Evolutionary conservation across 495 filamentous ascomycete genomes (phyloP), one percentile per base, ranked within the genome.

Genomic region (Hypoxylon rickii): DNA sequence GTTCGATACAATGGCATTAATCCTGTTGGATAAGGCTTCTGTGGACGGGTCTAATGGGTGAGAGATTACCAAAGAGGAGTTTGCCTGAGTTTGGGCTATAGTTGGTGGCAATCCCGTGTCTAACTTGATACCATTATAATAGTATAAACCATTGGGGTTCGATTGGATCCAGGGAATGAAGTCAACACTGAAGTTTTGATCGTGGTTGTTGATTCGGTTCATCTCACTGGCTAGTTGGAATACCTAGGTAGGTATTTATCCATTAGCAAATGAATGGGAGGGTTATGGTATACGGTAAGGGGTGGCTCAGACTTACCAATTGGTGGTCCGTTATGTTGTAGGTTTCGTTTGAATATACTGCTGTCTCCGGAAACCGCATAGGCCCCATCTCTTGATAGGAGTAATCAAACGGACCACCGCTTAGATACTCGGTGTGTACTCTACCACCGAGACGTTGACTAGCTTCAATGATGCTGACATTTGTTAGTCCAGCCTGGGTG

Each of bases 321-420:
- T 78, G 77, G 58, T 86, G 82, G 58, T 85, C 83, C 22, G 72
- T 70, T 44, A 83, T 80, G 42, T 78, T 70, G 22, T 84, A 67
- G 0, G 78, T 81, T 69, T 83, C 76, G 47, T 84, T 85, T 7
- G 65, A 76, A 20, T 73, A 73, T 0, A 69, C 55, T 61, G 81
- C 77, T 0, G 73, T 83, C 4, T 78, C 74, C 24, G 85, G 75
- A 48, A 75, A 89, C 3, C 86, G 75, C 86, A 89, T 88, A 0
- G 86, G 84, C 0, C 86, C 86, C 86, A 89, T 89, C 63, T 89
- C 86, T 58, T 89, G 85, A 50, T 89, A 89, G 36, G 85, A 83
- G 51, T 88, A 88, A 12, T 89, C 74, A 18, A 83, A 80, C 0
- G 85, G 83, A 0, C 78, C 76, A 19, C 81, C 76, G 19, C 74